phyloP scores from a whole-genome alignment of 768 basidiomycete species.

The Xerocomus spinulosus region DNA sequence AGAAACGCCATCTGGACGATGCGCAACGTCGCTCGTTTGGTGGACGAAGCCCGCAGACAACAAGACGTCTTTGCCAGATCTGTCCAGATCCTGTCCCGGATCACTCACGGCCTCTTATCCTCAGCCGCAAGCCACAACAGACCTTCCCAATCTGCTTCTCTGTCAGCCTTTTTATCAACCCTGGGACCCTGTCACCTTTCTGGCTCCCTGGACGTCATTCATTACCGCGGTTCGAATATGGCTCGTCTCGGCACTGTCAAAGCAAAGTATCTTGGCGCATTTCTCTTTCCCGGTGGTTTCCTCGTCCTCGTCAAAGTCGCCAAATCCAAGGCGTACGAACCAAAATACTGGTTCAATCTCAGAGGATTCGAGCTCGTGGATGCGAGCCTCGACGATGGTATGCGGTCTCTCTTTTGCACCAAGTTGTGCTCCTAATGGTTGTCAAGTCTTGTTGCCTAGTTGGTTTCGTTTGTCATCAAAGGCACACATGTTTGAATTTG shows the following conservation, averaged over 20 bases:
- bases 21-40: slow-evolving; percentile 68
- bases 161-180: slow-evolving; percentile 60
- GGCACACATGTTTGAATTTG: slow-evolving; percentile 79
- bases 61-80: slow-evolving; percentile 65
- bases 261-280: slow-evolving; percentile 86
- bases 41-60: slow-evolving; percentile 73
- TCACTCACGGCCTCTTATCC: slow-evolving; percentile 38
- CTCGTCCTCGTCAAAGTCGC: slow-evolving; percentile 82
- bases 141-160: slow-evolving; percentile 36
- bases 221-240: slow-evolving; percentile 48
- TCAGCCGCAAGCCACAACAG: slow-evolving; percentile 25
- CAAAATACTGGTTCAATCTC: slow-evolving; percentile 84
- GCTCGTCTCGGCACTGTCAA: slow-evolving; percentile 49
- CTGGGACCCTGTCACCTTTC: slow-evolving; percentile 77
- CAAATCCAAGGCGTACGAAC: slow-evolving; percentile 78
- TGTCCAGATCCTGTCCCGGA: slow-evolving; percentile 62
- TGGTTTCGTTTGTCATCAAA: slow-evolving; percentile 70
- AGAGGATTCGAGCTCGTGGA: slow-evolving; percentile 68
- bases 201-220: slow-evolving; percentile 85
- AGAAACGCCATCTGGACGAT: slow-evolving; percentile 60
- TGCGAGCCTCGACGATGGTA: slow-evolving; percentile 69
- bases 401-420: slow-evolving; percentile 28
- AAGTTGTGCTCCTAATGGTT: slow-evolving; percentile 4
- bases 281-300: slow-evolving; percentile 84
- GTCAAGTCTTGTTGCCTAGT: slow-evolving; percentile 70